phyloP scores from a whole-genome alignment of 2,329 filamentous ascomycete genomes.

The Diatrype stigma region DNA sequence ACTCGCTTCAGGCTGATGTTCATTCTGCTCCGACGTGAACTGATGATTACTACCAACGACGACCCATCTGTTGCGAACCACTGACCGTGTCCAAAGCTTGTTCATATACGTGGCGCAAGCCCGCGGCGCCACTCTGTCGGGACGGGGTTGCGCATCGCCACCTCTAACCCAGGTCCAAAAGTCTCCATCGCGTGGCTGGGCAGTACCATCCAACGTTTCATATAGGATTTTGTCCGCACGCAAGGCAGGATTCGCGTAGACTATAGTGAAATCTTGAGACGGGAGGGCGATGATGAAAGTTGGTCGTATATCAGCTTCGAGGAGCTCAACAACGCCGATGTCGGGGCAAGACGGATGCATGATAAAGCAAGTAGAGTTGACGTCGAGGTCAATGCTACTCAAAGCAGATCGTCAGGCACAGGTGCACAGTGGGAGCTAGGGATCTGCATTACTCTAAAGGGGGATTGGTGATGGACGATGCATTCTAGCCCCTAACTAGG shows the following conservation, averaged over 20 bases:
- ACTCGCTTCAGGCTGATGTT: constrained; percentile 5
- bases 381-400: neutral
- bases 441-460: neutral
- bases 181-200: constrained; percentile 25
- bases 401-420: neutral
- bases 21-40: constrained; percentile 25
- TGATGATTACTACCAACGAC: constrained; percentile 36
- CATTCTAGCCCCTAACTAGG: neutral
- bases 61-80: constrained; percentile 31
- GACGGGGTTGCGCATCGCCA: constrained; percentile 2
- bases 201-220: constrained; percentile 26
- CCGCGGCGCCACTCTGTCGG: neutral
- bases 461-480: neutral
- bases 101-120: constrained; percentile 23
- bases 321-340: constrained; percentile 34
- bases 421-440: neutral
- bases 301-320: constrained; percentile 38
- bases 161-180: constrained; percentile 38
- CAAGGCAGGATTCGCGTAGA: constrained; percentile 37
- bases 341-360: constrained; percentile 12
- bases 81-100: constrained; percentile 33
- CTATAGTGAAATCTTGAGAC: constrained; percentile 11
- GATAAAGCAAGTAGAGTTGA: constrained; percentile 6
- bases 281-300: constrained; percentile 33
- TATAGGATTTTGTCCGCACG: constrained; percentile 25